Evolutionary conservation across 2,329 filamentous ascomycete species (phyloP), one percentile per base, ranked within the genome.

Genomic region (Colletotrichum destructivum): DNA sequence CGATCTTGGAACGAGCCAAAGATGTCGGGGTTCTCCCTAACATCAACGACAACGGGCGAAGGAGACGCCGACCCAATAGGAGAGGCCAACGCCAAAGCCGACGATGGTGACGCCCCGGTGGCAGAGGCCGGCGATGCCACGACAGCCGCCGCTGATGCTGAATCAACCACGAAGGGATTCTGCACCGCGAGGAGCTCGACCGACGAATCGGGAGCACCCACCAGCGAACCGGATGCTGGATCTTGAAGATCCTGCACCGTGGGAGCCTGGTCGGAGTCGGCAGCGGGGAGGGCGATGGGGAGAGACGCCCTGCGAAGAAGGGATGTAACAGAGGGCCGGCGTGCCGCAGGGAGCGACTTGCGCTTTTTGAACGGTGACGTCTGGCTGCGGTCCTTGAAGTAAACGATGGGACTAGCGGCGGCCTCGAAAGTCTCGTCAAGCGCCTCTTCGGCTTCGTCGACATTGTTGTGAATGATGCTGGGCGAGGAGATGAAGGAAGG

Each of bases 101-200:
- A 44, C 9, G 56, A 44, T 13, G 40, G n/a, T 3, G 66, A 38
- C 15, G n/a, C 40, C 35, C 26, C 47, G n/a, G 16, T 1, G 38
- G 44, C 52, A 15, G 61, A 47, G 8, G 31, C 49, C 7, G 55
- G 67, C 7, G 66, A 64, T 44, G 42, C 42, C 44, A 23, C 40
- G 12, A 57, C 12, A 18, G 54, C 57, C 31, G 42, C 52, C 59
- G 35, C 54, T 49, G 69, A 64, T 69, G 69, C 69, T 64, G 56
- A 57, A 62, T 71, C 69, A 18, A 61, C 67, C 62, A 46, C 55
- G 12, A 15, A 1, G 49, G 64, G 68, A 57, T 21, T 57, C 63
- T 71, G 68, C 57, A 71, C 63, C 64, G 56, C 68, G n/a, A 23
- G 64, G 64, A 68, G 68, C 68, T 71, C 68, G 8, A 70, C 62